Evolutionary conservation across 2,329 filamentous ascomycete species (phyloP), one percentile per base, ranked within the genome.

Genomic region (Penicillium sp.): DNA sequence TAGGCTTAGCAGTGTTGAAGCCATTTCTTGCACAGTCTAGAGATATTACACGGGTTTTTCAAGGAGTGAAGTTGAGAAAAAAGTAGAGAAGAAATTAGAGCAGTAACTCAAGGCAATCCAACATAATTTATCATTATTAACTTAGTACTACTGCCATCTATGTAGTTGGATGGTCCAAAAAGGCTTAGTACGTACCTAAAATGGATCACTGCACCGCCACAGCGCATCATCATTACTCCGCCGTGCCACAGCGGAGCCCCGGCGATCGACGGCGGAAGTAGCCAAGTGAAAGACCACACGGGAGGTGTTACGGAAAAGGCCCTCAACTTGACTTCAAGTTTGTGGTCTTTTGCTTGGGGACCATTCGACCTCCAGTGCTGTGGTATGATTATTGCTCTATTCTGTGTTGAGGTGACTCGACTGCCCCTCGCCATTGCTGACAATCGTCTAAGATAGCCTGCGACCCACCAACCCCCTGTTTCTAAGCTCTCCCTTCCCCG

Each of bases 181-280:
- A 4, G 35, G 12, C 35, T 37, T 37, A 37, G 35, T 37, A 15
- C 9, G 3, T 12, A 33, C 12, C 30, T 33, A 12, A 33, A 12
- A 37, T 15, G 17, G 40, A 44, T 22, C 6, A n/a, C 28, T 19
- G 67, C 70, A 72, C 68, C 68, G 73, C 73, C 73, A 72, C 72
- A 65, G 1, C 73, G 74, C 66, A 72, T 69, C 65, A 75, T 72
- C 35, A 53, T 74, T 74, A 42, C 59, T 72, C 74, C 72, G 66
- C 26, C 54, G 61, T 55, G 64, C 65, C 68, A 71, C 63, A 65
- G 68, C 65, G 67, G 67, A 71, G 68, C 61, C 61, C 60, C 60
- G 58, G 60, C 69, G 70, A 73, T 75, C 72, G 65, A 66, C 72
- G 60, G 68, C 70, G 72, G 70, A 72, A 71, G 70, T 73, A 69